A percentile compares a stretch with the other conserved stretches of the same genome.
Evolutionary conservation across 805 yeast species (phyloP).

Genomic region (Wickerhamiella musiphila): DNA sequence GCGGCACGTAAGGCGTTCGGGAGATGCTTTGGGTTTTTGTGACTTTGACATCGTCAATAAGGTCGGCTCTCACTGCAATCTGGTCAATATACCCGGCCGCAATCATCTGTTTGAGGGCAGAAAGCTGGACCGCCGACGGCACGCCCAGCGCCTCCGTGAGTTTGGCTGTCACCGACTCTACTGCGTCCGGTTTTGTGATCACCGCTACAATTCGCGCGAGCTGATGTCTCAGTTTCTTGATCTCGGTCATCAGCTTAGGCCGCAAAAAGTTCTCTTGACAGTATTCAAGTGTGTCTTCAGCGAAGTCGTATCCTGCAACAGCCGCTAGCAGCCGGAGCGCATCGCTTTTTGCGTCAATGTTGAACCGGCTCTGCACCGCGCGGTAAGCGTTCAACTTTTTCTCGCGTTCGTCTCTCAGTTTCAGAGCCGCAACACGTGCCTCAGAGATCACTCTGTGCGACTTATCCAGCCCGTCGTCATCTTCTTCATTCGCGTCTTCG

Average conservation of each 20-base stretch:
- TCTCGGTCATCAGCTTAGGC: slow-evolving; percentile 72
- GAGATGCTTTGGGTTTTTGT: slow-evolving; percentile 38
- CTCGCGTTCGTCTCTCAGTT: slow-evolving; percentile 17
- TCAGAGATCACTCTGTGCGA: too few relatives aligned
- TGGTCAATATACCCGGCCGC: slow-evolving; percentile 89
- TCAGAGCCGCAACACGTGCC: slow-evolving; percentile 19
- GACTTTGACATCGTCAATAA: slow-evolving; percentile 42
- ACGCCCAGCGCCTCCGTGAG: slow-evolving; percentile 34
- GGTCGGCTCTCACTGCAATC: slow-evolving; percentile 69
- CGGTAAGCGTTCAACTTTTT: slow-evolving; percentile 29
- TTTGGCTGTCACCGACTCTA: slow-evolving; percentile 33
- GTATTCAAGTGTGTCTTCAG: slow-evolving; percentile 29
- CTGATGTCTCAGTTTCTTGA: slow-evolving; percentile 62
- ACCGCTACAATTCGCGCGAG: slow-evolving; percentile 55
- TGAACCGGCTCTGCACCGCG: slow-evolving; percentile 42
- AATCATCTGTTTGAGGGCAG: slow-evolving; percentile 76
- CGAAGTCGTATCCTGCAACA: slow-evolving; percentile 72
- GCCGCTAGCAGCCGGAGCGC: slow-evolving; percentile 59
- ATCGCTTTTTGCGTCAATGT: slow-evolving; percentile 62
- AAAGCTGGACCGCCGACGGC: slow-evolving; percentile 53
- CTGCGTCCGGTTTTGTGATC: slow-evolving; percentile 23
- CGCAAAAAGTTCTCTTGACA: slow-evolving; percentile 49
- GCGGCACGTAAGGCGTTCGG: slow-evolving; percentile 32
- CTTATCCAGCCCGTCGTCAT: slow-evolving; percentile 6
- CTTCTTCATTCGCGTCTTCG: not conserved